Percentiles rank a stretch among this genome's conserved stretches.
These are phyloP conservation scores for Yamagishiella unicocca DNA, from an alignment of 139 green algal species.

Conservation along the genomic window DNA sequence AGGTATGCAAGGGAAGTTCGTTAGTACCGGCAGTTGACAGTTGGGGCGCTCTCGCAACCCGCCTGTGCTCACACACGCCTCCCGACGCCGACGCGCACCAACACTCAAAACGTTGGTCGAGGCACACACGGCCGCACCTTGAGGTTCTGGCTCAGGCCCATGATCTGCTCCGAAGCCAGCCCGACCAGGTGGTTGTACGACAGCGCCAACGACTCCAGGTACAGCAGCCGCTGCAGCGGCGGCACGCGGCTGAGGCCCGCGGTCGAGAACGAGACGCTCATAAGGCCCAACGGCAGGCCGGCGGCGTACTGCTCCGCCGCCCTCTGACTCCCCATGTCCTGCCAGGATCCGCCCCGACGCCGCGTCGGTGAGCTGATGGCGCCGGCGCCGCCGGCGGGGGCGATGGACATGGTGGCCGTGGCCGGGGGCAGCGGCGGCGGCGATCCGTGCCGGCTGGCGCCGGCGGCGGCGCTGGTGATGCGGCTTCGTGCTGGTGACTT, in stretches of 20 bases:
- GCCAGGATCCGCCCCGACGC: constrained; percentile 26
- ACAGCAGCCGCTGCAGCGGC: constrained; percentile 46
- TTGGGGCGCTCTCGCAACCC: no score
- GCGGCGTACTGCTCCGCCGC: constrained; percentile 55
- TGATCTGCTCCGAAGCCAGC: constrained; percentile 28
- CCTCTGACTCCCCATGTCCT: constrained; percentile 54
- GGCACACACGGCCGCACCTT: constrained; percentile 13
- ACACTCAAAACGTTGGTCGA: no score
- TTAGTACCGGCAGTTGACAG: no score
- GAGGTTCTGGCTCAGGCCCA: constrained; percentile 34
- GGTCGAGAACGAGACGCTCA: constrained; percentile 56
- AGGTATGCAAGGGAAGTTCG: no score
- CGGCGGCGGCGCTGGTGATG: neutral
- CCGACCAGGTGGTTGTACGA: constrained; percentile 48
- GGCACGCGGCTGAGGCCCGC: constrained; percentile 48
- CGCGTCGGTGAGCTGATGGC: neutral
- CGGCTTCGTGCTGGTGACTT: neutral
- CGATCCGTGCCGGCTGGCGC: neutral
- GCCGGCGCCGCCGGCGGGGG: neutral
- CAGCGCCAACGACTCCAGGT: constrained; percentile 47
- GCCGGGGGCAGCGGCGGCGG: neutral
- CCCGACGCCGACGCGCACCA: no score
- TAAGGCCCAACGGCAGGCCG: constrained; percentile 33
- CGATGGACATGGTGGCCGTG: neutral
- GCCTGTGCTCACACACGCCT: no score